Evolutionary conservation across 257 asterid species (phyloP), one percentile per base, ranked within the genome.

Genomic region (Fraxinus quadrangulata): DNA sequence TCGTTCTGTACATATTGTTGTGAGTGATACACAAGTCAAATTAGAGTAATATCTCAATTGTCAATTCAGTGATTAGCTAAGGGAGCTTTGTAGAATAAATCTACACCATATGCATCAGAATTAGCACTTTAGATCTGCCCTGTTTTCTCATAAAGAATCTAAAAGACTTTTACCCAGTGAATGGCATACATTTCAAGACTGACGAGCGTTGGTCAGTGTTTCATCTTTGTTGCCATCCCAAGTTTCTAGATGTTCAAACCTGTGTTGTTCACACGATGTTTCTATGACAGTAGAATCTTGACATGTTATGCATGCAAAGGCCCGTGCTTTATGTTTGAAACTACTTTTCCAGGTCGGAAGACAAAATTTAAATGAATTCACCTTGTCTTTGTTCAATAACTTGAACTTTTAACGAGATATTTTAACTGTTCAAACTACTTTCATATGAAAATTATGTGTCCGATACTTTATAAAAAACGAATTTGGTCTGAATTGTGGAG

Each of bases 11-110:
- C 2, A 42, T 42, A 42, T 51, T 17, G 4, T 72, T 31, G 42
- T 21, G 14, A 37, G 75, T 76, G 79, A 34, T 11, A 72, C 81
- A 75, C 33, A 80, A 80, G 88, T 85, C 85, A 85, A 85, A 75
- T n/a, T 8, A 61, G 72, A 42, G 72, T 67, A 26, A 30, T 1
- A 40, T 28, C 77, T 79, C 83, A 77, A 71, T 39, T 67, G 71
- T 65, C 21, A 24, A 66, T 31, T 72, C 65, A 68, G 65, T 59
- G 73, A 75, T 47, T 47, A 47, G 19, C 56, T 47, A 14, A 59
- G 24, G 33, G 61, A 72, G 79, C 66, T 71, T 78, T 81, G 70
- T 67, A 14, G 23, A 65, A 67, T 67, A 23, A 79, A 73, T 33
- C 23, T 4, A 47, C 56, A 47, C n/a, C n/a, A 47, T 47, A 47